Evolutionary conservation across 164 flowering plant genomes (phyloP), one percentile per base, ranked within the genome.

Genomic region (Saururus chinensis): DNA sequence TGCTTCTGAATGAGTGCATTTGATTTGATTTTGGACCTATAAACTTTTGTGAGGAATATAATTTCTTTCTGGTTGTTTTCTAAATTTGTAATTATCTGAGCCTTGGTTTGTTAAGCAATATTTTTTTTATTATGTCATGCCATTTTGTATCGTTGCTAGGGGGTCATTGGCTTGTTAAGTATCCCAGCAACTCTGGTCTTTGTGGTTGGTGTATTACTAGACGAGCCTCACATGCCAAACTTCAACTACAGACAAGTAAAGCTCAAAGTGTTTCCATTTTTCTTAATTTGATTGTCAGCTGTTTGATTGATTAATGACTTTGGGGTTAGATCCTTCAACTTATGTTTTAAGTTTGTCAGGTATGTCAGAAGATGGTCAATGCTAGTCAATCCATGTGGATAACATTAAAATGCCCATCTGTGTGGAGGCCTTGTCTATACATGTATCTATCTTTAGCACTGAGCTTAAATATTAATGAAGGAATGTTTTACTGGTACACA

Each of bases 401-500:
- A 16, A 83, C 97, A 54, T 53, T 95, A 40, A 85, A 82, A 74
- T 72, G 74, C 64, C 85, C 88, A 2, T 74, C 76, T n/a, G 92
- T 95, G 23, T 91, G 97, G 96, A 80, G 92, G 58, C 96, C 99
- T 5, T 88, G 99, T 68, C 42, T 89, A 65, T 95, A 88, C 64
- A 86, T 95, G 97, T 91, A 82, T 68, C n/a, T 84, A 30, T 87
- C 96, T 49, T 57, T 88, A 56, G 88, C 92, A 40, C 20, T 89
- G 64, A 80, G 87, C 68, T 69, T 95, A 71, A 76, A 83, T 59
- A 80, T 89, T 67, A 77, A 74, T 55, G 97, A 95, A 64, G 99
- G 99, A 40, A 26, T 95, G 85, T 95, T 95, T 70, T 95, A 88
- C 64, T 95, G 99, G 99, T 78, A 66, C 52, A 95, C 99, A 52